Percentiles rank a stretch among this genome's conserved stretches.
These are phyloP conservation scores for Ceratocystis colombiana DNA, from an alignment of 2,329 filamentous ascomycete genomes.

Conservation along the genomic window DNA sequence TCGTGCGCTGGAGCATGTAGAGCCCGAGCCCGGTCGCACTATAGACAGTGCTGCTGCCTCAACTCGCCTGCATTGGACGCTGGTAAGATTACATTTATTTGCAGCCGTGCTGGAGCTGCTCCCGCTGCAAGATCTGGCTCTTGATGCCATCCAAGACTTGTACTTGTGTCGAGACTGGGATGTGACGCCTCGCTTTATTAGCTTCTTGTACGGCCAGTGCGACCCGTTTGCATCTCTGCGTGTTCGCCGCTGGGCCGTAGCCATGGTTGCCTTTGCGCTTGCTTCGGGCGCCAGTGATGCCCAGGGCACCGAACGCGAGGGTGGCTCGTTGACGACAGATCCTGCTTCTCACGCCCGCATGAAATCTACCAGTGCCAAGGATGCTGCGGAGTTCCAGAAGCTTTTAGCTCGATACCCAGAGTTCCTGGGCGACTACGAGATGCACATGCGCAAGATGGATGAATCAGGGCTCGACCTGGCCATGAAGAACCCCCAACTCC, in stretches of 20 bases:
- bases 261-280: slow-evolving; percentile 50
- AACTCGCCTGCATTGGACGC: slow-evolving; percentile 44
- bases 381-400: slow-evolving; percentile 33
- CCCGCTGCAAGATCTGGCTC: slow-evolving; percentile 46
- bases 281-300: slow-evolving; percentile 28
- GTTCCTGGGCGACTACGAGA: slow-evolving; percentile 42
- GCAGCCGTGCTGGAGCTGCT: slow-evolving; percentile 43
- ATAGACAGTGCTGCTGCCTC: slow-evolving; percentile 29
- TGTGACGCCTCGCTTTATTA: slow-evolving; percentile 42
- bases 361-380: slow-evolving; percentile 28
- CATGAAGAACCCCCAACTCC: slow-evolving; percentile 52
- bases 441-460: slow-evolving; percentile 45
- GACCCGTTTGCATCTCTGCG: slow-evolving; percentile 41
- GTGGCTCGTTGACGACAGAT: slow-evolving; percentile 22
- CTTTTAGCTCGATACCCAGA: slow-evolving; percentile 40
- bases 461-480: slow-evolving; percentile 42
- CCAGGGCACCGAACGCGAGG: slow-evolving; percentile 29
- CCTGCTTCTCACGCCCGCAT: slow-evolving; percentile 28
- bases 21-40: slow-evolving; percentile 25
- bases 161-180: slow-evolving; percentile 51
- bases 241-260: slow-evolving; percentile 49
- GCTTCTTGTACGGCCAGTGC: slow-evolving; percentile 46
- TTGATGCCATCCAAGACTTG: slow-evolving; percentile 50
- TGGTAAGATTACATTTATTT: slow-evolving; percentile 49
- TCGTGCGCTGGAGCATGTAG: slow-evolving; percentile 32